These are phyloP conservation scores for Rosellinia necatrix DNA, from an alignment of 2,329 filamentous ascomycete genomes.

Conservation along the genomic window DNA sequence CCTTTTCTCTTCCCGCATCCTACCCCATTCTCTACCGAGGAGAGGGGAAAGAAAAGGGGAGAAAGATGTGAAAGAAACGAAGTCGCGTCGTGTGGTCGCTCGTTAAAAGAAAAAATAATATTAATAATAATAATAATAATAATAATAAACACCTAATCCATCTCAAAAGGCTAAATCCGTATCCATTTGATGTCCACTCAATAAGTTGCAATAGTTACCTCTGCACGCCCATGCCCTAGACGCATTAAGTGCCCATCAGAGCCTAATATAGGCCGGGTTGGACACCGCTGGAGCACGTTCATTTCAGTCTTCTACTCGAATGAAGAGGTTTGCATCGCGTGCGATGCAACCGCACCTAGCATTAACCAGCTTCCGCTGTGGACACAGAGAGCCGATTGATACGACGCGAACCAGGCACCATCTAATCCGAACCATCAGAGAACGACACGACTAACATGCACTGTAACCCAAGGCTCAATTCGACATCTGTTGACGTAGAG, in stretches of 20 bases:
- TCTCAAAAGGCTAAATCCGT: no score
- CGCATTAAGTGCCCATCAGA: no score
- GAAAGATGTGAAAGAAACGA: not conserved
- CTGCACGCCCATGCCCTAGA: not conserved
- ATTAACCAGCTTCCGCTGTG: conserved; percentile 7
- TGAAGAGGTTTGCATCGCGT: not conserved
- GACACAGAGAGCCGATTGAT: conserved; percentile 18
- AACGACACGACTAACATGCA: conserved; percentile 19
- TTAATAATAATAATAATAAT: no score
- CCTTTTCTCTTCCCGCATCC: conserved; percentile 33
- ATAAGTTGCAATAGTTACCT: not conserved
- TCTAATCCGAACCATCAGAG: conserved; percentile 17
- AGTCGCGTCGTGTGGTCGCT: not conserved
- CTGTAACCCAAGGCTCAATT: conserved; percentile 23
- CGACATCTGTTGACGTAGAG: not conserved
- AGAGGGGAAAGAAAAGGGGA: not conserved
- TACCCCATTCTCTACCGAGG: conserved; percentile 18
- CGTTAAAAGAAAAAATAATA: no score
- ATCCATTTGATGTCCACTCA: no score
- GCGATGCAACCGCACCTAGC: conserved; percentile 14
- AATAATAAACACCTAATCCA: no score
- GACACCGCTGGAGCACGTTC: not conserved
- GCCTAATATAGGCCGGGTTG: no score
- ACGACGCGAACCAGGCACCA: conserved; percentile 21
- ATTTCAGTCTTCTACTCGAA: not conserved